Evolutionary conservation across 805 yeast species (phyloP), one percentile per base, ranked within the genome.

Genomic region (Vanderwaltozyma polyspora): DNA sequence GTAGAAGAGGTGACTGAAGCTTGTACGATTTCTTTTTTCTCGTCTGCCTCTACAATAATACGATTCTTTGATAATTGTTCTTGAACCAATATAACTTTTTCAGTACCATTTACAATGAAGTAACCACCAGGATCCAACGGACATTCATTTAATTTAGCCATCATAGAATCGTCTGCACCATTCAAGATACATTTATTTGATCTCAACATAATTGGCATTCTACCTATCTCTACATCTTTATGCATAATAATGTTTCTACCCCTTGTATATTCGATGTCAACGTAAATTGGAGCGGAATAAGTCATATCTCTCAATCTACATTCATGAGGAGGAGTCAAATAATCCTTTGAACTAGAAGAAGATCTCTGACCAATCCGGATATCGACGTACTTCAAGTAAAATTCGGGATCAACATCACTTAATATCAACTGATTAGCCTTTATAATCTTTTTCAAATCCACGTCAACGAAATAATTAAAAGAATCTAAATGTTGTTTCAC

Each of bases 101-200:
- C 98, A 0, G 98, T 91, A 57, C 98, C 98, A 55, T 89, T 89
- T 32, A 89, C 96, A 52, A 89, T 83, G 52, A 91, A 91, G 55
- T 91, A 91, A 50, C 98, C 98, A 62, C 98, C 98, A 6, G 98
- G 98, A 61, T 91, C 98, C 32, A 91, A 66, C 0, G 98, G 98
- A 60, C 98, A 91, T 60, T 91, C 98, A 47, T 83, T 79, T 45
- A 82, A 66, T 18, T 63, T 63, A 0, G 98, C 96, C 97, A 91
- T 89, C 46, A 75, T 79, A 21, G 64, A 57, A 50, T 89, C 95
- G 33, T 74, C 67, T 31, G 81, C 76, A 14, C 86, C 93, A 41
- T 75, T 75, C 39, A 91, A 64, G 24, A 84, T 77, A 69, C 98
- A 91, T 56, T 86, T 85, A 55, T 85, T 83, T 18, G 95, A 82